phyloP scores from a whole-genome alignment of 805 yeast genomes.

The Debaryomyces tyrocola region DNA sequence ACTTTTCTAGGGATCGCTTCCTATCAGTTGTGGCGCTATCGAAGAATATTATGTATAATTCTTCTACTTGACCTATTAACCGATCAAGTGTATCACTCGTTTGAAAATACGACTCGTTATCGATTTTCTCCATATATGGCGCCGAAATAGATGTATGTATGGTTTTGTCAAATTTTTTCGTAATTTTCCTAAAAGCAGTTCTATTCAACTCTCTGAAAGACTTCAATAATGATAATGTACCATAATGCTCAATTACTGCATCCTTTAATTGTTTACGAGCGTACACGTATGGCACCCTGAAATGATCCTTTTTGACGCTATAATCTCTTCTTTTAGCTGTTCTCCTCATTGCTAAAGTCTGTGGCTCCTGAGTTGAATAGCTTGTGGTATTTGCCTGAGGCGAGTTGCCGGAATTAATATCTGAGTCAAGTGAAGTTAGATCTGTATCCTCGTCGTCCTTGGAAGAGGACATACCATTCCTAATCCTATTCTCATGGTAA shows the following conservation, averaged over 20 bases:
- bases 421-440: slow-evolving; percentile 14
- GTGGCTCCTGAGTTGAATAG: slow-evolving; percentile 3
- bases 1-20: slow-evolving; percentile 68
- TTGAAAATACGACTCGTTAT: slow-evolving; percentile 52
- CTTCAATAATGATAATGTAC: slow-evolving; percentile 66
- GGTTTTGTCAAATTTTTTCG: slow-evolving; percentile 87
- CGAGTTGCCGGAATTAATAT: slow-evolving; percentile 2
- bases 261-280: slow-evolving; percentile 68
- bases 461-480: slow-evolving; percentile 28
- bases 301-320: slow-evolving; percentile 29
- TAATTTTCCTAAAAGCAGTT: slow-evolving; percentile 85
- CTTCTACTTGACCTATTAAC: slow-evolving; percentile 62
- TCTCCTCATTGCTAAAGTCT: slow-evolving; percentile 17
- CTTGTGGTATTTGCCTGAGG: background rate
- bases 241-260: slow-evolving; percentile 71
- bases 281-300: slow-evolving; percentile 54
- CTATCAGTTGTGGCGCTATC: slow-evolving; percentile 54
- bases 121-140: slow-evolving; percentile 57
- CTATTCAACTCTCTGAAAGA: slow-evolving; percentile 76
- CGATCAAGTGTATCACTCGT: slow-evolving; percentile 68
- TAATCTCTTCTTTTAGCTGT: slow-evolving; percentile 50
- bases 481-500: slow-evolving; percentile 36
- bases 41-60: slow-evolving; percentile 61
- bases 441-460: slow-evolving; percentile 9
- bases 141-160: slow-evolving; percentile 44